Percentiles rank a stretch among this genome's conserved stretches.
These are phyloP conservation scores for Camellia granthamiana DNA, from an alignment of 148 eudicot species.

Conservation along the genomic window DNA sequence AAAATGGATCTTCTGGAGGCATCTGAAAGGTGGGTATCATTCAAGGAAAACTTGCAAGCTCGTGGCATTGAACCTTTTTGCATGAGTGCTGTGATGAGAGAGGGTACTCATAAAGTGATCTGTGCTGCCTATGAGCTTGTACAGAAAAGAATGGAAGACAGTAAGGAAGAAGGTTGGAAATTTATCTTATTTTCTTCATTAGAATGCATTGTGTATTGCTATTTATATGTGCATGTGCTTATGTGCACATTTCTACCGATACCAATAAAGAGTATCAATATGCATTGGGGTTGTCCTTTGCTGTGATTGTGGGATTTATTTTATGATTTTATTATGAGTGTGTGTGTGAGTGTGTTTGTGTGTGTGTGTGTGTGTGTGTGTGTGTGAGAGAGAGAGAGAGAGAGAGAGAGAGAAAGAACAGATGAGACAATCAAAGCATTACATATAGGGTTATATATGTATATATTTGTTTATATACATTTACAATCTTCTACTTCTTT, in stretches of 20 bases:
- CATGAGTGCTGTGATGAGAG: conserved; percentile 78
- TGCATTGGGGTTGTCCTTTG: background rate
- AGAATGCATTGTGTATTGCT: background rate
- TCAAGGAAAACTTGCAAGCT: conserved; percentile 51
- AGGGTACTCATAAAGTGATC: conserved; percentile 75
- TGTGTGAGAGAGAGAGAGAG: background rate
- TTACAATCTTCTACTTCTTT: background rate
- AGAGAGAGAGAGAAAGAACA: background rate
- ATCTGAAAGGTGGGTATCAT: conserved; percentile 69
- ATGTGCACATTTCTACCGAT: background rate
- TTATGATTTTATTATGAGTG: background rate
- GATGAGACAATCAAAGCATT: background rate
- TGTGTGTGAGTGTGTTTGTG: background rate
- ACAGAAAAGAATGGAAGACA: conserved; percentile 36
- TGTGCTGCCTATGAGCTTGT: conserved; percentile 89
- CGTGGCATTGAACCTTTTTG: conserved; percentile 73
- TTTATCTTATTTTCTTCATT: background rate
- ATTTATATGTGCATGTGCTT: background rate
- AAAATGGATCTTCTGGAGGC: conserved; percentile 99
- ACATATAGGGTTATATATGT: background rate
- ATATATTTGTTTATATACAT: background rate
- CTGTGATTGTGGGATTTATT: background rate
- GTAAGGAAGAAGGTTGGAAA: conserved; percentile 53
- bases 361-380: background rate
- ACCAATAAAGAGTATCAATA: background rate